Base-by-base conservation (phyloP, 768 basidiomycete genomes). In the Psilocybe cubensis region DNA sequence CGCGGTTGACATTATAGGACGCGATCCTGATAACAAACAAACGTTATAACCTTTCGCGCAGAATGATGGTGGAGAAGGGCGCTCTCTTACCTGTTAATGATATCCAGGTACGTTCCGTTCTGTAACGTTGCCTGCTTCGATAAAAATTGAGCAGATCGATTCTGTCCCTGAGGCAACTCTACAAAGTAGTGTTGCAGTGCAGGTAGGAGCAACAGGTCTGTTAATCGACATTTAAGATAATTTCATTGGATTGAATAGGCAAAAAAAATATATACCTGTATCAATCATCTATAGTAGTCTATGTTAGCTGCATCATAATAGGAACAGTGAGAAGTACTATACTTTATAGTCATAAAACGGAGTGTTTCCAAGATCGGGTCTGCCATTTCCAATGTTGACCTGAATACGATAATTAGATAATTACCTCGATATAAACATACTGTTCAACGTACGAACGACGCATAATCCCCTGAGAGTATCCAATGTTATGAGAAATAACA, bases 131-230 rank as follows among this genome's bases (percentile, higher is more conserved):
- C 74, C 23, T 68, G 68, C 25, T 61, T 68, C 3, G 61, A 57
- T 11, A 77, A 60, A 67, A 79, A 78, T 7, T 60, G 59, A 1
- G 64, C 23, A 0, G 76, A 68, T 18, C 77, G 68, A 38, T 68
- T 70, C 8, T 62, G 50, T 1, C 79, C 79, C 63, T 78, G 77
- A 0, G 79, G 78, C 7, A 77, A 68, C 6, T 78, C 72, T 24
- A 77, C 66, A 69, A 80, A 77, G 60, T 78, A 79, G 57, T 80
- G 76, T 7, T 68, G 66, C 18, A 80, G 49, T 1, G 73, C 71
- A 1, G 79, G 79, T 7, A 80, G 69, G 28, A 79, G 69, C 6
- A 74, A 66, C 25, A 79, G 72, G 52, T 80, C 74, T 67, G n/a
- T 4, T 28, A 11, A 11, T 7, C 28, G 38, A 18, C 31, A 9